Conservation (phyloP, 768 basidiomycete genomes). For the Suillus tomentosus region DNA sequence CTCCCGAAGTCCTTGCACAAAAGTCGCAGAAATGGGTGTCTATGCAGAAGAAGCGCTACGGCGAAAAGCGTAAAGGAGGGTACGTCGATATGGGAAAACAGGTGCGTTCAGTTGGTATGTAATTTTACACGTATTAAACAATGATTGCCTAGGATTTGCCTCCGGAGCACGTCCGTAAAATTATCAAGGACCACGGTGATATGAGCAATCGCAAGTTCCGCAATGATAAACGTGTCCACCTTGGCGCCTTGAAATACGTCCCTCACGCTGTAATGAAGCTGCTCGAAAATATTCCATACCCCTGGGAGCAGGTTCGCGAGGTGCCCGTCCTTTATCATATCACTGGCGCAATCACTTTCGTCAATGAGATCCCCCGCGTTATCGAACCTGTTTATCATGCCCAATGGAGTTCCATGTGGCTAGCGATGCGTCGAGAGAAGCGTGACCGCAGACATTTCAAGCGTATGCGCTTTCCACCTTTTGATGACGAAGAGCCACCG, state of each 20-base stretch:
- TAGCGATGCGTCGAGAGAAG: slow-evolving; percentile 98
- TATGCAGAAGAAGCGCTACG: slow-evolving; percentile 91
- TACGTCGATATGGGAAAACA: slow-evolving; percentile 93
- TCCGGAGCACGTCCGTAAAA: slow-evolving; percentile 98
- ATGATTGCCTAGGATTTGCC: slow-evolving; percentile 72
- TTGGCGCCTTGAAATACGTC: slow-evolving; percentile 97
- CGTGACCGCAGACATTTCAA: slow-evolving; percentile 98
- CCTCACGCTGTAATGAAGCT: slow-evolving; percentile 99
- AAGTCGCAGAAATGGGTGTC: slow-evolving; percentile 97
- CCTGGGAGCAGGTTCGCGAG: slow-evolving; percentile 99
- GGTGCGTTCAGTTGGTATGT: slow-evolving; percentile 45
- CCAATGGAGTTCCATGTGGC: slow-evolving; percentile 99
- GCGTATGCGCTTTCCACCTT: slow-evolving; percentile 99
- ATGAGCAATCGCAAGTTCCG: slow-evolving; percentile 99
- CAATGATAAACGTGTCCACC: slow-evolving; percentile 98
- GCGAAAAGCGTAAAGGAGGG: slow-evolving; percentile 87
- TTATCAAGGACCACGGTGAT: slow-evolving; percentile 99
- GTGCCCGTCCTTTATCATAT: slow-evolving; percentile 99
- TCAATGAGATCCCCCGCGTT: slow-evolving; percentile 96
- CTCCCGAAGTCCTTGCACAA: slow-evolving; percentile 74
- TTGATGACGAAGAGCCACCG: slow-evolving; percentile 99
- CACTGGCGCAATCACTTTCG: slow-evolving; percentile 98
- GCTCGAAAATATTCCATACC: slow-evolving; percentile 95
- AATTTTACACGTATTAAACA: slow-evolving; percentile 10
- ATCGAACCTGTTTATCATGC: slow-evolving; percentile 98